Evolutionary conservation across 768 basidiomycete species (phyloP).

Genomic region (Thelephora ganbajun): DNA sequence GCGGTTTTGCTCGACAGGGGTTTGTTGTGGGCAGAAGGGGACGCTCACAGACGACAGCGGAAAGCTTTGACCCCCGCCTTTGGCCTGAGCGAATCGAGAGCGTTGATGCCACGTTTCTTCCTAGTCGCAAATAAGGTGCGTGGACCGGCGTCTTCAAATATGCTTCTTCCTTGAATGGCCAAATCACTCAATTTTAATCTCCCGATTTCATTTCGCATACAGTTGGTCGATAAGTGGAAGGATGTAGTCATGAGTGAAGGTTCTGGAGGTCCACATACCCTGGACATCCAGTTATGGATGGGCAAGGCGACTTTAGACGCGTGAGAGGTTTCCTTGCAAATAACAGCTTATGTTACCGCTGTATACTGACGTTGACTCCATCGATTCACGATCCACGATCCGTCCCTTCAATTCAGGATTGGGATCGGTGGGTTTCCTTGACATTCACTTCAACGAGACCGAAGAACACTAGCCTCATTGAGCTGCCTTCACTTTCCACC

Average conservation of each 20-base stretch:
- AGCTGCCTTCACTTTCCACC: not conserved
- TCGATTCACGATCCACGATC: too few species aligned
- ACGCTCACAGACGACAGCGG: conserved; percentile 17
- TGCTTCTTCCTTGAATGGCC: too few species aligned
- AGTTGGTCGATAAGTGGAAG: not conserved
- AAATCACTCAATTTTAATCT: too few species aligned
- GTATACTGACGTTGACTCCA: too few species aligned
- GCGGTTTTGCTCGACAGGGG: conserved; percentile 34
- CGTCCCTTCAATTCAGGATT: not conserved
- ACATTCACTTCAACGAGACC: not conserved
- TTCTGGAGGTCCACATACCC: not conserved
- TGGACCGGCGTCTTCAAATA: not conserved
- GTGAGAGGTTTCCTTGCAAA: not conserved
- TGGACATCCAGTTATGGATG: not conserved
- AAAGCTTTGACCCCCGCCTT: conserved; percentile 24
- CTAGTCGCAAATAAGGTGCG: conserved; percentile 12
- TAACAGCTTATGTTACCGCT: not conserved
- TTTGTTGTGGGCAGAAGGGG: conserved; percentile 32
- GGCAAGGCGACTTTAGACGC: not conserved
- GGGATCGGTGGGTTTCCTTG: not conserved
- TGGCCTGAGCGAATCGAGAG: conserved; percentile 27
- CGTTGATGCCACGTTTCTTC: conserved; percentile 11
- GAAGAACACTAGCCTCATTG: not conserved
- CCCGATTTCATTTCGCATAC: not conserved
- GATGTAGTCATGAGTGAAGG: not conserved